These are phyloP conservation scores for Fusarium paranaense DNA, from an alignment of 2,329 filamentous ascomycete species.

Conservation along the genomic window DNA sequence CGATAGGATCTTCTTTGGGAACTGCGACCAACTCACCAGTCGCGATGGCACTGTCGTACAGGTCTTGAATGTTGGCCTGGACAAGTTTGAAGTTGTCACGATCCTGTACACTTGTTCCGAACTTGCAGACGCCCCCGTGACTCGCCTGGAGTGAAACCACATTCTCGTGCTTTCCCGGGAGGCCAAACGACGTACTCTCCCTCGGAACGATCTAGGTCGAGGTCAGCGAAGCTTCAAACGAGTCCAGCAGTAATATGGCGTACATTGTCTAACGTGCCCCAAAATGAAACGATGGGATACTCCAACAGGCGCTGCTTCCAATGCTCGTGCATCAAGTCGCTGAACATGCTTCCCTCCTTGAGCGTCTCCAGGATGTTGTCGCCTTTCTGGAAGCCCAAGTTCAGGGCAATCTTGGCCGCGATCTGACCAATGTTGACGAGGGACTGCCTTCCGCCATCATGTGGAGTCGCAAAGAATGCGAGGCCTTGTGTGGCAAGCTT, in stretches of 20 bases:
- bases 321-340: not conserved
- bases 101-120: not conserved
- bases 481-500: not conserved
- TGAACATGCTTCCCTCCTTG: not conserved
- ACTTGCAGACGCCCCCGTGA: not conserved
- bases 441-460: not conserved
- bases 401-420: fast-evolving
- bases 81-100: not conserved
- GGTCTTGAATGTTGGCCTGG: not conserved
- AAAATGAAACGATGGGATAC: not conserved
- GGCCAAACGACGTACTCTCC: not conserved
- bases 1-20: not conserved
- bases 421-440: not conserved
- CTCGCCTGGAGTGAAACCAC: not conserved
- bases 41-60: not conserved
- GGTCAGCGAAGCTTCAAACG: not conserved
- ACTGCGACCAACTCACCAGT: not conserved
- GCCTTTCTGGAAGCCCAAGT: not conserved
- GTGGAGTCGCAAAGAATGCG: not conserved
- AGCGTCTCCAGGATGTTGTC: not conserved
- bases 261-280: not conserved
- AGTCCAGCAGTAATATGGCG: too few species aligned
- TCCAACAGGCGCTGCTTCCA: not conserved
- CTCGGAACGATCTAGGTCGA: not conserved
- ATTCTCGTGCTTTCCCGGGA: not conserved